Base-by-base conservation (phyloP, 2,329 filamentous ascomycete species). In the Exophiala calicioides region DNA sequence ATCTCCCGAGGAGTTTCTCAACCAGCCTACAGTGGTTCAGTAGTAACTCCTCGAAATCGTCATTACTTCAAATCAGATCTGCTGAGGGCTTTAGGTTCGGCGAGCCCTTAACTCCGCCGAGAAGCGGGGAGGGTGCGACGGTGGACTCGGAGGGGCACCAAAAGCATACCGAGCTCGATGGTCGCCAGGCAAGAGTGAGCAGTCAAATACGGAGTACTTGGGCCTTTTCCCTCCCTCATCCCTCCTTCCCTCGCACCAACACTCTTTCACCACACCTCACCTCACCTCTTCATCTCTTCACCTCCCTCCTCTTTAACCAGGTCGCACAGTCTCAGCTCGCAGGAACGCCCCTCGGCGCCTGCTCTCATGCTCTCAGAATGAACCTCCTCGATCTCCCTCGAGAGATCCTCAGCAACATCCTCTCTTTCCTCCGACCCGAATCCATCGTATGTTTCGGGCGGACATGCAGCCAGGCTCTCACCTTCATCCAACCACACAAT, bases 351-450 rank as follows among this genome's bases (percentile, higher is more conserved):
- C 23, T 10, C n/a, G 10, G 5, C 3, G 9, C 5, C 33, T 19
- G 35, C 4, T 38, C 35, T 6, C 23, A 20, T n/a, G n/a, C n/a
- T n/a, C 26, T 43, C 21, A 48, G 19, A 21, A 50, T 53, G 44
- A 18, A 39, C 8, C 18, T 56, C 5, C 39, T 58, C 30, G 41
- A 44, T 20, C 43, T 59, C 3, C 57, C 57, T 4, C 49, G 41
- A 18, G 57, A 59, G 41, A 39, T 59, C 29, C 49, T 59, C 5
- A 41, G 42, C 30, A 27, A 53, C 18, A 53, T 56, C 34, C 45
- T 56, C 15, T 46, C 47, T 5, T 54, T 35, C 21, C 50, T 58
- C 3, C 12, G 35, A 13, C 48, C 54, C 3, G 29, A 24, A 7
- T 38, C 46, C 35, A 42, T 59, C 18, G 23, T 45, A 12, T 23